Evolutionary conservation across 2,329 filamentous ascomycete genomes (phyloP), one percentile per base, ranked within the genome.

Genomic region (Trichoderma atroviride): DNA sequence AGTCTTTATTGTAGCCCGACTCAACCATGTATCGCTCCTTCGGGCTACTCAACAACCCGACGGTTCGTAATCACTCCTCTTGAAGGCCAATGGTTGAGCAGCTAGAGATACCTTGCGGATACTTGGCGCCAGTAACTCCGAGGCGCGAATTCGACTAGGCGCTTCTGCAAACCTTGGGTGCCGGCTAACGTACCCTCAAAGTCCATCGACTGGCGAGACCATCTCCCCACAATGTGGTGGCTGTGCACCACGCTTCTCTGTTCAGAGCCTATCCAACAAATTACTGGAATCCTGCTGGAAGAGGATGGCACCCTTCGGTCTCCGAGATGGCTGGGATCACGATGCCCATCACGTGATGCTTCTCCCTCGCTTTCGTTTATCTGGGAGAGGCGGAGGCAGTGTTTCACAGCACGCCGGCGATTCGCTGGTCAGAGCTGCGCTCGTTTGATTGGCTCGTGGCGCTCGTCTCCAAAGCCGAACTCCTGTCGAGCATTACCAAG

Each of bases 11-110:
- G n/a, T 24, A 35, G 11, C 53, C 31, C 37, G 24, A 55, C 29
- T 35, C 29, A 43, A 43, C 24, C 40, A 40, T 24, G 33, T 47
- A 27, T 57, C 52, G 62, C 52, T 66, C 63, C 37, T 50, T 67
- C 64, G 64, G 64, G 53, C 14, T 67, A 55, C 55, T 35, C 37
- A 67, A 67, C 29, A 50, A 37, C 14, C 63, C 64, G 64, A 67
- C 55, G 55, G 64, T 67, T 58, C 64, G 64, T 67, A 67, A 67
- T 67, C 64, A 33, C 35, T 52, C 63, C 53, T 58, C 27, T 11
- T n/a, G 37, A 22, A 43, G 11, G 47, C 61, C 52, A 33, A 43
- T 24, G 6, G n/a, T 43, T 43, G 27, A 40, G 35, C 31, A 58
- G 31, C n/a, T 1, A 29, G 10, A 29, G 55, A 31, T 31, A 63